Evolutionary conservation across 1,284 basidiomycete genomes (phyloP), one percentile per base, ranked within the genome.

Genomic region (Cystobasidium sp.): DNA sequence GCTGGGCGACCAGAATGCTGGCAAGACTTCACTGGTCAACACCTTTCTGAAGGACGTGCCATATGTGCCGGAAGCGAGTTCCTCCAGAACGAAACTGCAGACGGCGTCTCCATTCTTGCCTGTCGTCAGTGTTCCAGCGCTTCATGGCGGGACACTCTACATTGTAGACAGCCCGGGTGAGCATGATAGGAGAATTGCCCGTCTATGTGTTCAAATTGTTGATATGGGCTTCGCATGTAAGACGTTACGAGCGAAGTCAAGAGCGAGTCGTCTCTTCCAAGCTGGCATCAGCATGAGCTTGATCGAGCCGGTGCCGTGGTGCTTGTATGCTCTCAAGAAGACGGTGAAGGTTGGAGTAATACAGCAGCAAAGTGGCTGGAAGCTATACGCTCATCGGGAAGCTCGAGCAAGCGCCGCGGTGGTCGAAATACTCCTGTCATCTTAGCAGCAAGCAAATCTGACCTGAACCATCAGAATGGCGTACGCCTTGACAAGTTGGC

Each of bases 31-130:
- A 3, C 44, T 73, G n/a, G 59, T 73, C 63, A 73, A 44, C 31
- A 53, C 70, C 20, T 73, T 73, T 43, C 53, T 73, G 41, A 73
- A 73, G 46, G 52, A 66, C 12, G 63, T 39, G 52, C 70, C 70
- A 53, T 41, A 7, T 39, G 49, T 47, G 47, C 64, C 64, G 20
- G 52, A 52, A 55, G 20, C 70, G 20, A 61, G 58, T 41, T 22
- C 55, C 9, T 59, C 55, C 56, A 62, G 56, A 9, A 10, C 56
- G 2, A 43, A 62, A 5, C 31, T 31, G 56, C 39, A 16, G 18
- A 22, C 52, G 18, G 20, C 37, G 39, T 16, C 22, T 59, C 56
- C 37, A 58, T 49, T 20, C 18, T 51, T 66, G 63, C 70, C 70
- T 12, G 70, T 73, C 12, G 70, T 73, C 18, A 73, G 70, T 52